These are phyloP conservation scores for Trematosphaeria pertusa DNA, from an alignment of 2,329 filamentous ascomycete genomes.

Conservation along the genomic window DNA sequence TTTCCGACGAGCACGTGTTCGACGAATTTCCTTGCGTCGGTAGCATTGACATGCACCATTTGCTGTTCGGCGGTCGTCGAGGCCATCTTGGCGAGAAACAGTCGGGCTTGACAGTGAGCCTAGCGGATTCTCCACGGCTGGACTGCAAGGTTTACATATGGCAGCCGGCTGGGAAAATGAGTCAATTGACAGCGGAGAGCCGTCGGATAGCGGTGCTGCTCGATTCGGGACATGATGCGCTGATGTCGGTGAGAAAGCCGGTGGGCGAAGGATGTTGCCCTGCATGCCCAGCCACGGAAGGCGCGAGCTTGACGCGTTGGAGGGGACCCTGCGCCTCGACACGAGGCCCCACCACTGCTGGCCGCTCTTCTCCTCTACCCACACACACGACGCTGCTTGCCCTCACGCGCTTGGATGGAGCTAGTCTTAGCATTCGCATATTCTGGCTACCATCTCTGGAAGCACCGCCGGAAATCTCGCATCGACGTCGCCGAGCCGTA, in stretches of 20 bases:
- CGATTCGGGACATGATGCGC: too few relatives aligned
- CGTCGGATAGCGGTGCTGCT: neutral
- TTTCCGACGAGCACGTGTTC: constrained; percentile 65
- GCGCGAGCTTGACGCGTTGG: too few relatives aligned
- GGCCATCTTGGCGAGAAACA: neutral
- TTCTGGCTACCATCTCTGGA: constrained; percentile 12
- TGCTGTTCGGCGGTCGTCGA: neutral
- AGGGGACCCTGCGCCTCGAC: too few relatives aligned
- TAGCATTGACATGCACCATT: constrained; percentile 29
- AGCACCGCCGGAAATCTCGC: neutral
- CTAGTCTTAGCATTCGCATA: too few relatives aligned
- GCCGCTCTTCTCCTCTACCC: too few relatives aligned
- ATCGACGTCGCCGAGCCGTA: constrained; percentile 11
- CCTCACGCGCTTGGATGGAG: too few relatives aligned
- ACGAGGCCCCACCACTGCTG: too few relatives aligned
- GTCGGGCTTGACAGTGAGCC: neutral
- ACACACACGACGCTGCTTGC: too few relatives aligned
- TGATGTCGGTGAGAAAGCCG: neutral
- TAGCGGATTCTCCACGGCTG: neutral
- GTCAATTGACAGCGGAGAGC: too few relatives aligned
- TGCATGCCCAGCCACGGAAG: neutral
- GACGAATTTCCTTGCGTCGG: constrained; percentile 52
- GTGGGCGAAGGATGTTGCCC: neutral
- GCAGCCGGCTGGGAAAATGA: too few relatives aligned
- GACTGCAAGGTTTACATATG: neutral